These are phyloP conservation scores for Chaetoceros tenuissimus DNA, from an alignment of 108 stramenopile genomes.

Conservation along the genomic window DNA sequence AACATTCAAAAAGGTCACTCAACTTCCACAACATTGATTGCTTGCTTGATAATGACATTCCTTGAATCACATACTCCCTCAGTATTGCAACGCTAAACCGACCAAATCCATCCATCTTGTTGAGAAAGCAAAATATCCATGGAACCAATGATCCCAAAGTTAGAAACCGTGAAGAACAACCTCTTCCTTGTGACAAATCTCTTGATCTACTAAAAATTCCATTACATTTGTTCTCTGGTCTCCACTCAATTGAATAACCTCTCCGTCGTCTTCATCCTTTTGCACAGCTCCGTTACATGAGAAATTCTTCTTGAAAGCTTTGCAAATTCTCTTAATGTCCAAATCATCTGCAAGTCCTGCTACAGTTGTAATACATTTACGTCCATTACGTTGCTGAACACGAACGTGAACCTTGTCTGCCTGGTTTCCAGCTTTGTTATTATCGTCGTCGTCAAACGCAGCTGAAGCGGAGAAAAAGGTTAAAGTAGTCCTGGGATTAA, in stretches of 20 bases:
- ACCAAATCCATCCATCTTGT: too few species aligned
- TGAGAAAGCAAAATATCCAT: too few species aligned
- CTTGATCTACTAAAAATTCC: conserved; percentile 92
- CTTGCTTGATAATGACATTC: too few species aligned
- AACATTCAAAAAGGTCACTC: too few species aligned
- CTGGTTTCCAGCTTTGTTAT: conserved; percentile 47
- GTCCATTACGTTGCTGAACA: conserved; percentile 96
- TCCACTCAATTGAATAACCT: conserved; percentile 96
- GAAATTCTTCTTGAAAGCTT: conserved; percentile 99
- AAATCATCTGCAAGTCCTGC: conserved; percentile 96
- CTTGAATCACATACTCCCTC: too few species aligned
- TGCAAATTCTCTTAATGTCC: conserved; percentile 96
- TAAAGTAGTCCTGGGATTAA: not conserved
- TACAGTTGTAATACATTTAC: conserved; percentile 98
- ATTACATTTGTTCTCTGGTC: conserved; percentile 97
- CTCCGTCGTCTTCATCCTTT: conserved; percentile 88
- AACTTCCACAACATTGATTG: too few species aligned
- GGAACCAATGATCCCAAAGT: too few species aligned
- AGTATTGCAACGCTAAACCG: too few species aligned
- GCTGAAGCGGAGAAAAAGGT: conserved; percentile 27
- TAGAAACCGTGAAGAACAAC: conserved; percentile 91
- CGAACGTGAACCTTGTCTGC: conserved; percentile 96
- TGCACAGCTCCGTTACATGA: conserved; percentile 97
- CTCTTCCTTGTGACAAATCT: conserved; percentile 81
- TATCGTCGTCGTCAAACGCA: conserved; percentile 82